Evolutionary conservation across 2,329 filamentous ascomycete genomes (phyloP).

Genomic region (Pyrenochaeta sp.): DNA sequence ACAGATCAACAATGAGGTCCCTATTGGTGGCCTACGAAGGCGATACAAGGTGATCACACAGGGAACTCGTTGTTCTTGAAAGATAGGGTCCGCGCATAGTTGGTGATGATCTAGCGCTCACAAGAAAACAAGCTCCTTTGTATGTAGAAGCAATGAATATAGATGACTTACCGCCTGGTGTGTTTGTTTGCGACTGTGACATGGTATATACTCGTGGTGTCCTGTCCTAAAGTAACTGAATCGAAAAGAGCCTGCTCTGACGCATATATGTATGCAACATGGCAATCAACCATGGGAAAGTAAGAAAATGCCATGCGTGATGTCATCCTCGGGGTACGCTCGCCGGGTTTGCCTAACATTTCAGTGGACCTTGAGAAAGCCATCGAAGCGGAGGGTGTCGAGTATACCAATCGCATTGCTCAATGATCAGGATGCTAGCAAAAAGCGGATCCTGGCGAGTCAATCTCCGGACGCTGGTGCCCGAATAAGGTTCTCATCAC

Average conservation of each 20-base stretch:
- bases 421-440: not conserved
- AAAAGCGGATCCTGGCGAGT: not conserved
- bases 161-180: constrained; percentile 11
- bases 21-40: too few relatives aligned
- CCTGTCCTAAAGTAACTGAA: constrained; percentile 3
- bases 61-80: too few relatives aligned
- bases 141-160: too few relatives aligned
- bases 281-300: constrained; percentile 21
- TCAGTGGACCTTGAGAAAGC: not conserved
- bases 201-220: constrained; percentile 9
- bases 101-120: too few relatives aligned
- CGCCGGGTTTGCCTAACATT: constrained; percentile 12
- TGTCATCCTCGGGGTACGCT: constrained; percentile 27
- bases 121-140: too few relatives aligned
- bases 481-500: not conserved
- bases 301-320: constrained; percentile 32
- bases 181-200: constrained; percentile 13
- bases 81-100: too few relatives aligned
- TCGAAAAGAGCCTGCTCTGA: not conserved
- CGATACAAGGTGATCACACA: not conserved
- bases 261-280: not conserved
- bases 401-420: not conserved
- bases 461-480: not conserved
- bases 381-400: not conserved
- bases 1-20: constrained; percentile 2